Conservation (phyloP, 2,329 filamentous ascomycete species). For the Emericellopsis atlantica region DNA sequence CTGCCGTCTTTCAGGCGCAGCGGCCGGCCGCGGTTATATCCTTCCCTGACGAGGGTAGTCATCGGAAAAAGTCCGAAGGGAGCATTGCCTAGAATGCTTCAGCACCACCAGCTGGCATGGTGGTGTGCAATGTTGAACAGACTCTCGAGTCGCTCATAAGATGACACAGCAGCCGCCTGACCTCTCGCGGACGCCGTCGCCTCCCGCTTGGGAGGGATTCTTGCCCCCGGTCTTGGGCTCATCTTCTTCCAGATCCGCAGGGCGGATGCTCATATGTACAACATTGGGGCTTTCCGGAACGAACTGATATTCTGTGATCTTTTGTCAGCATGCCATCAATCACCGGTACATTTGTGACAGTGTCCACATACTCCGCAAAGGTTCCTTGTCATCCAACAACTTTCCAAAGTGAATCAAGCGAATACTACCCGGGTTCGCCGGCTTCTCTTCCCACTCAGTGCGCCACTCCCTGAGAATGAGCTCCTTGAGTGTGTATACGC, state of each 20-base stretch:
- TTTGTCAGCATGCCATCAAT: neutral
- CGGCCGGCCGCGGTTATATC: too few relatives aligned
- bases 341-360: neutral
- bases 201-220: slow-evolving; percentile 24
- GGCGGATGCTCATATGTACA: slow-evolving; percentile 88
- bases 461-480: slow-evolving; percentile 89
- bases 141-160: slow-evolving; percentile 20
- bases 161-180: slow-evolving; percentile 37
- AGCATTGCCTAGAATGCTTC: too few relatives aligned
- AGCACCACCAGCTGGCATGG: too few relatives aligned
- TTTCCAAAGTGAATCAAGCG: slow-evolving; percentile 86
- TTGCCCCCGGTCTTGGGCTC: slow-evolving; percentile 57
- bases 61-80: too few relatives aligned
- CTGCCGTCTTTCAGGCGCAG: too few relatives aligned
- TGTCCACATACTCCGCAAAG: slow-evolving; percentile 58
- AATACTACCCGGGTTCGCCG: slow-evolving; percentile 79
- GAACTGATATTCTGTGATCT: slow-evolving; percentile 59
- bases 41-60: too few relatives aligned
- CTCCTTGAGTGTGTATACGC: slow-evolving; percentile 88
- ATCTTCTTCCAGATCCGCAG: slow-evolving; percentile 74
- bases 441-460: slow-evolving; percentile 79
- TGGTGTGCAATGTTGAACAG: too few relatives aligned
- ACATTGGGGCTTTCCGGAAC: slow-evolving; percentile 65
- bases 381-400: slow-evolving; percentile 77
- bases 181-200: slow-evolving; percentile 26